These are phyloP conservation scores for Narthecium ossifragum DNA, from an alignment of 106 monocot genomes.

Conservation along the genomic window DNA sequence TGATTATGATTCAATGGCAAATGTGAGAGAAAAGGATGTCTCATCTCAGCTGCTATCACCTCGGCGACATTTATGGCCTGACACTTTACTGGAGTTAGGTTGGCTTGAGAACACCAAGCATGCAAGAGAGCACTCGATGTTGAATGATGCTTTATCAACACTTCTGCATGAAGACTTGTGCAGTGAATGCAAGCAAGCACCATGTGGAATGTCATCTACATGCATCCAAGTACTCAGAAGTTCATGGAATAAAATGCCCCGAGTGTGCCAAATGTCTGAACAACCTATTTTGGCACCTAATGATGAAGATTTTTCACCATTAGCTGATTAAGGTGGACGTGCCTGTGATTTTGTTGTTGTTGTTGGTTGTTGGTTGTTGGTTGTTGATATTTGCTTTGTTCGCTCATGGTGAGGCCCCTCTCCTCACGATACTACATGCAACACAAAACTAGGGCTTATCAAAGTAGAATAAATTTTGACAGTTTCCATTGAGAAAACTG, in stretches of 20 bases:
- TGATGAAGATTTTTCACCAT: not conserved
- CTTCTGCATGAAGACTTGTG: conserved; percentile 11
- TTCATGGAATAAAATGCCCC: conserved; percentile 37
- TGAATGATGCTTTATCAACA: conserved; percentile 13
- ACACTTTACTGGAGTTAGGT: conserved; percentile 18
- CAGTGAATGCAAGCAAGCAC: not conserved
- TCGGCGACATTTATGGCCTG: conserved; percentile 17
- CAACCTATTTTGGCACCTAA: conserved; percentile 6
- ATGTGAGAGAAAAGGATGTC: not conserved
- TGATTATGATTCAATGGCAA: not conserved
- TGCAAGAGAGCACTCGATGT: conserved; percentile 1
- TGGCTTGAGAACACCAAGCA: conserved; percentile 2
- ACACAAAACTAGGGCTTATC: too few species aligned
- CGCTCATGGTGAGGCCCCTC: too few species aligned
- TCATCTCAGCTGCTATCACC: not conserved
- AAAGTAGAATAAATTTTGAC: too few species aligned
- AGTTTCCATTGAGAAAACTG: too few species aligned
- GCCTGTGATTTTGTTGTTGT: not conserved
- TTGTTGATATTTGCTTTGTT: too few species aligned
- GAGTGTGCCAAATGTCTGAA: conserved; percentile 20
- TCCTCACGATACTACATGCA: too few species aligned
- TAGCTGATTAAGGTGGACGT: not conserved
- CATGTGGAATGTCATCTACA: not conserved
- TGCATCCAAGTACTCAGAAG: not conserved
- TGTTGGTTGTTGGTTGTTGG: too few species aligned